Evolutionary conservation across 805 yeast genomes (phyloP), one percentile per base, ranked within the genome.

Genomic region (Suhomyces emberorum): DNA sequence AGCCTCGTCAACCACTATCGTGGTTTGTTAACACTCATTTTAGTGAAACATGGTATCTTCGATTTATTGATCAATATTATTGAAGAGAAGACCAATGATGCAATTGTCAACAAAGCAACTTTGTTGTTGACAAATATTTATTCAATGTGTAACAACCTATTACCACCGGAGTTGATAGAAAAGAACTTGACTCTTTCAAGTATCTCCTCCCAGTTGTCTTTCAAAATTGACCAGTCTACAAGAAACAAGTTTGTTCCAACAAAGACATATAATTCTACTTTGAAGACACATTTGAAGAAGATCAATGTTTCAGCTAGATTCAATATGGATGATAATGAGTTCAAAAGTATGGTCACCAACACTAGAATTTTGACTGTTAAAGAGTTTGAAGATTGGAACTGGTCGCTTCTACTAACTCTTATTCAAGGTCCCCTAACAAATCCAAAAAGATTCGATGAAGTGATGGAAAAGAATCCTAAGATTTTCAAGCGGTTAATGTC

Each of bases 371-470:
- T 88, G 26, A 72, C 82, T 4, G 80, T 95, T 0, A 93, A 91
- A 52, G 86, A 81, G 36, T 88, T 72, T 52, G 66, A 79, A 1
- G 79, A 77, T 34, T 93, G 99, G 99, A 81, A 88, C 51, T 89
- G 97, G 95, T 76, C 72, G 17, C 64, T 81, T 1, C 65, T 93
- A 0, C 64, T 75, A 12, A 83, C 79, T 39, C 61, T 93, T n/a
- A 73, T 88, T 47, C 81, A 75, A 47, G 96, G 96, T 0, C 96
- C 97, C 0, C 59, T 93, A n/a, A 59, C 76, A 39, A 81, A 77
- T 49, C 81, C 85, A 0, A 76, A 69, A 44, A 67, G 87, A 32
- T 69, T 93, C 28, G 95, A 88, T 21, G 98, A 91, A 38, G 66
- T 83, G 1, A 70, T 79, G 23, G 72, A 68, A 30, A 79, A 74